A percentile compares a stretch with the other conserved stretches of the same genome.
Evolutionary conservation across 495 filamentous ascomycete species (phyloP).

Genomic region (Penicillium paradoxum): DNA sequence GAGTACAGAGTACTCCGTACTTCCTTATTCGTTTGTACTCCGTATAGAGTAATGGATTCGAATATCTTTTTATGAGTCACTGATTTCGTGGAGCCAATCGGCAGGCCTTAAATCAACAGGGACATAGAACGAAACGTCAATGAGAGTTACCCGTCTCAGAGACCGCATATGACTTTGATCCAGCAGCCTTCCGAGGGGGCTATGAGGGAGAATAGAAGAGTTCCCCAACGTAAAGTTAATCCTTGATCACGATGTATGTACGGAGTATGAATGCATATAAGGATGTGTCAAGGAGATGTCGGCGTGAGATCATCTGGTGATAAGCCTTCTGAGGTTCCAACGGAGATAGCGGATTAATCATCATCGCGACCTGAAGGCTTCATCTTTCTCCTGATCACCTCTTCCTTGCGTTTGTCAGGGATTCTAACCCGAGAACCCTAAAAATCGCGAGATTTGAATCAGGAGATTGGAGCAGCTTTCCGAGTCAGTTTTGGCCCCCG

Average conservation of each 20-base stretch:
- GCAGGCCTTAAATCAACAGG: background rate
- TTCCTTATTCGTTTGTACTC: no score
- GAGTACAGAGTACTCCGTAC: no score
- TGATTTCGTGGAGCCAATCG: background rate
- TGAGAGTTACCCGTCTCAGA: background rate
- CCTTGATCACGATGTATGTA: no score
- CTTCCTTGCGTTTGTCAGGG: background rate
- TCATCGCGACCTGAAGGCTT: background rate
- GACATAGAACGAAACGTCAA: background rate
- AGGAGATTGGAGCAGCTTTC: no score
- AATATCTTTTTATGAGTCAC: background rate
- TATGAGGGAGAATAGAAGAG: no score
- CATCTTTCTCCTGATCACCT: background rate
- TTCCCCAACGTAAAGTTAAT: no score
- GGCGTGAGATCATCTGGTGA: conserved; percentile 12
- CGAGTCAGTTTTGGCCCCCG: background rate
- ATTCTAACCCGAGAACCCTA: background rate
- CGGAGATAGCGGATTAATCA: conserved; percentile 16
- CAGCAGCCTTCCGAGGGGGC: no score
- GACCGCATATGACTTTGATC: no score
- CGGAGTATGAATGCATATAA: no score
- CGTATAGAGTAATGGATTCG: no score
- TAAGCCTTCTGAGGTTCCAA: conserved; percentile 1
- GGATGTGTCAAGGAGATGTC: no score
- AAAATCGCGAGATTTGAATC: background rate